Evolutionary conservation across 2,329 filamentous ascomycete genomes (phyloP).

Genomic region (Verticillium nubilum): DNA sequence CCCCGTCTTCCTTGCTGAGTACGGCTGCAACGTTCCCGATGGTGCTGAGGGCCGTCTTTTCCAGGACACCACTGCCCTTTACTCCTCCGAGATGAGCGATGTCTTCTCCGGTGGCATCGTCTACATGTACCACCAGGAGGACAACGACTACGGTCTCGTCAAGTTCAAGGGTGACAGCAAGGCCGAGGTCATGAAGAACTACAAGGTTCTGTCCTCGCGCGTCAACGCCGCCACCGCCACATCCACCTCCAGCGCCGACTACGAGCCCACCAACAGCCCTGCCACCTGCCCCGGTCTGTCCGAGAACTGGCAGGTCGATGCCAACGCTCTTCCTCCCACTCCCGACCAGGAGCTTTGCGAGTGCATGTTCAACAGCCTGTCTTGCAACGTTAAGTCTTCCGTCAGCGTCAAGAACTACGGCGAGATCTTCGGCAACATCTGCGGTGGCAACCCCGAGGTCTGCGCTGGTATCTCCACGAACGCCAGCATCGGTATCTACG

Average conservation of each 20-base stretch:
- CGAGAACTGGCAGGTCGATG: constrained; percentile 61
- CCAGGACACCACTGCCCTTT: constrained; percentile 79
- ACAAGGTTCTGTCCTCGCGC: constrained; percentile 63
- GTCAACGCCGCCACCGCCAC: constrained; percentile 64
- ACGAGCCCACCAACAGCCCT: constrained; percentile 68
- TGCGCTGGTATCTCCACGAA: constrained; percentile 68
- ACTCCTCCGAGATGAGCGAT: constrained; percentile 70
- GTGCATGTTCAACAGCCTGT: constrained; percentile 75
- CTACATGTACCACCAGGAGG: constrained; percentile 96
- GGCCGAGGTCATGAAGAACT: constrained; percentile 69
- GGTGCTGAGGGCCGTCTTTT: constrained; percentile 67
- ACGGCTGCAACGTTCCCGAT: constrained; percentile 76
- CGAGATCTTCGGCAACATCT: constrained; percentile 69
- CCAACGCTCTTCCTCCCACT: constrained; percentile 68
- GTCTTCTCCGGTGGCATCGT: constrained; percentile 97
- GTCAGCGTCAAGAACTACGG: constrained; percentile 56
- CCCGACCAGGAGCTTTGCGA: constrained; percentile 75
- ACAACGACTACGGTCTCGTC: constrained; percentile 83
- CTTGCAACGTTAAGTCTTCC: constrained; percentile 59
- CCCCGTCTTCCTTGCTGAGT: constrained; percentile 97
- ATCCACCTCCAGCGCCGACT: constrained; percentile 59
- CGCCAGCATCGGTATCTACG: constrained; percentile 62
- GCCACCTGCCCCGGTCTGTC: constrained; percentile 65
- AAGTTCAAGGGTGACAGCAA: constrained; percentile 46
- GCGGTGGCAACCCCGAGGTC: constrained; percentile 47